Evolutionary conservation across 2,329 filamentous ascomycete species (phyloP).

Genomic region (Fusarium robinianum): DNA sequence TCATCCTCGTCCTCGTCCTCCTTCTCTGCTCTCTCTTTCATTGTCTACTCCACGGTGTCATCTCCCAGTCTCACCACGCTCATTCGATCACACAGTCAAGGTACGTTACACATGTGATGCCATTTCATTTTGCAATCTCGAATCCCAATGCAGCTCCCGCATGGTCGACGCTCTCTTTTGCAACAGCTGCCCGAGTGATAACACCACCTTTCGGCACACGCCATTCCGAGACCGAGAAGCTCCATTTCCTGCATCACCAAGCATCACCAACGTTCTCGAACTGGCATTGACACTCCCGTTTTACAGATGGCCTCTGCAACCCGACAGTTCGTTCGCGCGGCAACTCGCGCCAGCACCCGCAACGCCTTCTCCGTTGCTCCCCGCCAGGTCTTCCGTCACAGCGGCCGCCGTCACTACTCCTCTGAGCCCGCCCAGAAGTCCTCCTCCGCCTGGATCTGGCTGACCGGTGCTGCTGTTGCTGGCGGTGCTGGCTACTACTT

Average conservation of each 20-base stretch:
- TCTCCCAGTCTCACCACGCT: conserved; percentile 9
- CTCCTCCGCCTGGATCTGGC: conserved; percentile 56
- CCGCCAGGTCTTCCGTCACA: conserved; percentile 72
- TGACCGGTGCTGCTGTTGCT: conserved; percentile 61
- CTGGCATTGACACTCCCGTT: conserved; percentile 13
- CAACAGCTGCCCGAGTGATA: too few species aligned
- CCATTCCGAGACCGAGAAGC: too few species aligned
- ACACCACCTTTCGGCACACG: too few species aligned
- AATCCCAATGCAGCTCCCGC: background rate
- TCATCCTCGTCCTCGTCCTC: conserved; percentile 18
- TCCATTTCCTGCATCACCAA: background rate
- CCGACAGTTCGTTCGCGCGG: conserved; percentile 60
- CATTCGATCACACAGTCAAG: conserved; percentile 21
- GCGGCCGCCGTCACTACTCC: conserved; percentile 79
- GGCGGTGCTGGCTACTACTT: conserved; percentile 70
- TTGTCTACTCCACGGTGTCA: conserved; percentile 23
- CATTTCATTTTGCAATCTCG: background rate
- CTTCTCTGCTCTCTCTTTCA: conserved; percentile 25
- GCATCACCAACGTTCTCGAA: background rate
- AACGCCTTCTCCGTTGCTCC: conserved; percentile 63
- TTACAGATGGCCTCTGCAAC: conserved; percentile 49
- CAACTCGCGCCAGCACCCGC: conserved; percentile 61
- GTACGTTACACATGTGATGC: conserved; percentile 18
- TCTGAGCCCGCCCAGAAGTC: conserved; percentile 64
- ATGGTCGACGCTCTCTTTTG: background rate